These are phyloP conservation scores for Rubia tinctorum DNA, from an alignment of 305 asterid genomes.

Conservation along the genomic window DNA sequence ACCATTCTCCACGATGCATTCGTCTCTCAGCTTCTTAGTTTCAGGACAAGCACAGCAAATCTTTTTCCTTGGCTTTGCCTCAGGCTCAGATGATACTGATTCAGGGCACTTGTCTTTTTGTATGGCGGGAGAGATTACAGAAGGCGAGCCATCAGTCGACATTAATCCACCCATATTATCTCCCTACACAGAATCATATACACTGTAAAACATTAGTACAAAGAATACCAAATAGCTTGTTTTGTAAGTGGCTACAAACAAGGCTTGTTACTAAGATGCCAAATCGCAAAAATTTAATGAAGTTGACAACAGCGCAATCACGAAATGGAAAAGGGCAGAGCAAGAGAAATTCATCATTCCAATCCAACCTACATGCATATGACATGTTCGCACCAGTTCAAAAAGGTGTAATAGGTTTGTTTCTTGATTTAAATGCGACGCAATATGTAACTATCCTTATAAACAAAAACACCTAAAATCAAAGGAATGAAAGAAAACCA, in stretches of 20 bases:
- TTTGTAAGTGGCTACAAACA: no score
- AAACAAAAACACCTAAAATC: not conserved
- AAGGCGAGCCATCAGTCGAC: slow-evolving; percentile 32
- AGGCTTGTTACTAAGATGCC: no score
- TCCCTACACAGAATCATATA: slow-evolving; percentile 2
- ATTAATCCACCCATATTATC: slow-evolving; percentile 49
- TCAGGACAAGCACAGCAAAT: slow-evolving; percentile 98
- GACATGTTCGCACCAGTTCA: no score
- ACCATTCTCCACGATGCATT: slow-evolving; percentile 82
- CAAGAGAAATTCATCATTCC: no score
- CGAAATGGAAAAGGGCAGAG: no score
- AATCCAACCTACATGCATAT: no score
- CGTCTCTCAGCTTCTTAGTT: slow-evolving; percentile 85
- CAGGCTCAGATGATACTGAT: slow-evolving; percentile 29
- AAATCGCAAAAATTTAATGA: no score
- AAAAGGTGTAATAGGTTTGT: no score
- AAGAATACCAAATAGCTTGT: not conserved
- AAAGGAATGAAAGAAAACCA: not conserved
- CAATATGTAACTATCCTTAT: not conserved
- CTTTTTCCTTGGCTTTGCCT: slow-evolving; percentile 87
- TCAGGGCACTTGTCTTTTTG: slow-evolving; percentile 50
- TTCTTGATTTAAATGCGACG: not conserved
- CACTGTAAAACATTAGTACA: not conserved
- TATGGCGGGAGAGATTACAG: slow-evolving; percentile 42
- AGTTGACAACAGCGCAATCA: no score